Conservation (phyloP, 202 grass and related monocot genomes). For the Cymbopogon flexuosus region DNA sequence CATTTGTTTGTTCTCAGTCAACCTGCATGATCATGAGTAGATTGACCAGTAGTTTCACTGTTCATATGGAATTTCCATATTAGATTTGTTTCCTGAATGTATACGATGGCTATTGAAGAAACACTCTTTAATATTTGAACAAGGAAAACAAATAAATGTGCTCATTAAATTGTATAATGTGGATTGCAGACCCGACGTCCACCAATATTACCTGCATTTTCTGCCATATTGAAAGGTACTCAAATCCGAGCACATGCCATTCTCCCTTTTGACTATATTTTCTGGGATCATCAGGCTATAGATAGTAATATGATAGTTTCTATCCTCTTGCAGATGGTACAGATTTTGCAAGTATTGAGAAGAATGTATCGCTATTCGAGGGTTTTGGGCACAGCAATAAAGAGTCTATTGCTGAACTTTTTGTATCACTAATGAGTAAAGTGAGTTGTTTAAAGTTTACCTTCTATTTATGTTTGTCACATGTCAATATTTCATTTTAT, state of each 20-base stretch:
- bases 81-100: not conserved
- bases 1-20: constrained; percentile 6
- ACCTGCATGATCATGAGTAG: not conserved
- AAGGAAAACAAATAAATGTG: not conserved
- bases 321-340: constrained; percentile 50
- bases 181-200: constrained; percentile 66
- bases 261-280: constrained; percentile 7
- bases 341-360: constrained; percentile 52
- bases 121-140: not conserved
- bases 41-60: constrained; percentile 8
- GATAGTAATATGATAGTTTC: constrained; percentile 9
- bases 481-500: not conserved
- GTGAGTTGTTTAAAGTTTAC: constrained; percentile 43
- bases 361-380: constrained; percentile 39
- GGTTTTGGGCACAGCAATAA: constrained; percentile 72
- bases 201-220: constrained; percentile 89
- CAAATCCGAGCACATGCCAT: not conserved
- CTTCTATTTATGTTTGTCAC: constrained; percentile 30
- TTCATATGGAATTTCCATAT: constrained; percentile 26
- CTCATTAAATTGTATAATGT: constrained; percentile 31
- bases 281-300: constrained; percentile 6
- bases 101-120: not conserved
- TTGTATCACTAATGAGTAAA: constrained; percentile 73
- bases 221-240: constrained; percentile 75
- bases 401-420: constrained; percentile 84